phyloP scores from a whole-genome alignment of 768 basidiomycete genomes.

The Xerocomellus intermedius region DNA sequence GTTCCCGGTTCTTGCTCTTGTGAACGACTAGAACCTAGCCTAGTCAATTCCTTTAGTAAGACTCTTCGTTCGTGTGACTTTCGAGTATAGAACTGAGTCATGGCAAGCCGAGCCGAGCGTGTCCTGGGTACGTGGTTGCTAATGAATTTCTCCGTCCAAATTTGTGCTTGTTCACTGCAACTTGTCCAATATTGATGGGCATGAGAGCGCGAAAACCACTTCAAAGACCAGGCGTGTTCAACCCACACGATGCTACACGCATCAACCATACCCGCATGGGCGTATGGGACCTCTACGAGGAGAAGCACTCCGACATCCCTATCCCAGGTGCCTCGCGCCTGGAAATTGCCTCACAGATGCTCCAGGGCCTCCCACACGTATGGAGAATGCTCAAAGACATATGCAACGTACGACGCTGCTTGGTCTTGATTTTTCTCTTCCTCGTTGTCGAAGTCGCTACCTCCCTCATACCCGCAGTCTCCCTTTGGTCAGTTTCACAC shows the following conservation, averaged over 20 bases:
- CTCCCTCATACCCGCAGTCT: slow-evolving; percentile 60
- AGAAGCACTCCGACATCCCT: slow-evolving; percentile 42
- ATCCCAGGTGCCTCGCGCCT: slow-evolving; percentile 44
- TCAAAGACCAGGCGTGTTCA: slow-evolving; percentile 27
- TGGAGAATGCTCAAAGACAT: slow-evolving; percentile 68
- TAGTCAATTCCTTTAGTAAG: no score
- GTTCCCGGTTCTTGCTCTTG: no score
- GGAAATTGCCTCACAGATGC: slow-evolving; percentile 47
- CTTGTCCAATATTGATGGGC: not conserved
- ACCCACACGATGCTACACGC: slow-evolving; percentile 36
- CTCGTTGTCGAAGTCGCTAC: slow-evolving; percentile 40
- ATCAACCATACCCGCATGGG: slow-evolving; percentile 64
- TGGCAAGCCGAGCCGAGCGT: no score
- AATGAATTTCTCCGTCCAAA: no score
- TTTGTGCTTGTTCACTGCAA: no score
- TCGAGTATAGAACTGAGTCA: no score
- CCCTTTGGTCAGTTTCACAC: slow-evolving; percentile 48
- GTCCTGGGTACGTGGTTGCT: no score
- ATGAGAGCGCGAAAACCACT: slow-evolving; percentile 6
- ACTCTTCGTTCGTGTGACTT: no score
- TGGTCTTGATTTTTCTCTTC: slow-evolving; percentile 48
- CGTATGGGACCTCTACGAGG: slow-evolving; percentile 78
- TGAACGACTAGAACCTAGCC: no score
- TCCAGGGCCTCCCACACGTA: slow-evolving; percentile 56
- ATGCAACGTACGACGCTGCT: slow-evolving; percentile 49